Conservation (phyloP, 1,284 basidiomycete species). For the Ceratobasidium sp. region DNA sequence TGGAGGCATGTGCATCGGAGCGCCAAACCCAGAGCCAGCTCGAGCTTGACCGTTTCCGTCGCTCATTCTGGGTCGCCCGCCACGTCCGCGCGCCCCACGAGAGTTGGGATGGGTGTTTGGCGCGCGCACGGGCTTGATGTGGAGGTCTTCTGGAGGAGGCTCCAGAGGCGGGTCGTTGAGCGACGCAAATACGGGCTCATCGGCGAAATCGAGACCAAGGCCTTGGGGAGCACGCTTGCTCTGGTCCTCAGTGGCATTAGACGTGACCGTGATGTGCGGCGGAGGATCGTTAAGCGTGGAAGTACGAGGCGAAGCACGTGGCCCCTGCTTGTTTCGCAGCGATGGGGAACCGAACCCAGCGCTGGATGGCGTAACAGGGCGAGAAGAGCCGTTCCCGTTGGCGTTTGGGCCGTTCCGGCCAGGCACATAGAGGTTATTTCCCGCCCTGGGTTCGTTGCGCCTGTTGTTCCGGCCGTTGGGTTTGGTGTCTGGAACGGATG, state of each 20-base stretch:
- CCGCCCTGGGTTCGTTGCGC: conserved; percentile 9
- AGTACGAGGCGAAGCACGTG: conserved; percentile 26
- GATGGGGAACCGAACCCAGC: conserved; percentile 9
- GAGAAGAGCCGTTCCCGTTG: conserved; percentile 9
- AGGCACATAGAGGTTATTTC: conserved; percentile 18
- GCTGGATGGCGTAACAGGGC: conserved; percentile 25
- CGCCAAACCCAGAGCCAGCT: conserved; percentile 8
- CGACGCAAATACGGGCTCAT: conserved; percentile 28
- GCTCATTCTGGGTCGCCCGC: conserved; percentile 28
- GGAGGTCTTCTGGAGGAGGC: conserved; percentile 4
- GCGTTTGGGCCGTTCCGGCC: conserved; percentile 12
- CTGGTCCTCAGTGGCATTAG: conserved; percentile 3
- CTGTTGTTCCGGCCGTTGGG: not conserved
- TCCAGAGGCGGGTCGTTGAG: conserved; percentile 24
- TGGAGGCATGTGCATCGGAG: conserved; percentile 24
- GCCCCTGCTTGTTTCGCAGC: conserved; percentile 7
- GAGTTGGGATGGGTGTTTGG: conserved; percentile 2
- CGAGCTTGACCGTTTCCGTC: not conserved
- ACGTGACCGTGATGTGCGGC: conserved; percentile 23
- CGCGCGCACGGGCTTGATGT: conserved; percentile 26
- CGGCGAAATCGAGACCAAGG: conserved; percentile 21
- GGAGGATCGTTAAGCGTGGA: conserved; percentile 32
- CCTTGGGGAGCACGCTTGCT: too few relatives aligned
- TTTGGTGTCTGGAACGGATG: conserved; percentile 25
- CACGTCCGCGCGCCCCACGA: conserved; percentile 32